These are phyloP conservation scores for Trametes versicolor DNA, from an alignment of 1,284 basidiomycete genomes.

Conservation along the genomic window DNA sequence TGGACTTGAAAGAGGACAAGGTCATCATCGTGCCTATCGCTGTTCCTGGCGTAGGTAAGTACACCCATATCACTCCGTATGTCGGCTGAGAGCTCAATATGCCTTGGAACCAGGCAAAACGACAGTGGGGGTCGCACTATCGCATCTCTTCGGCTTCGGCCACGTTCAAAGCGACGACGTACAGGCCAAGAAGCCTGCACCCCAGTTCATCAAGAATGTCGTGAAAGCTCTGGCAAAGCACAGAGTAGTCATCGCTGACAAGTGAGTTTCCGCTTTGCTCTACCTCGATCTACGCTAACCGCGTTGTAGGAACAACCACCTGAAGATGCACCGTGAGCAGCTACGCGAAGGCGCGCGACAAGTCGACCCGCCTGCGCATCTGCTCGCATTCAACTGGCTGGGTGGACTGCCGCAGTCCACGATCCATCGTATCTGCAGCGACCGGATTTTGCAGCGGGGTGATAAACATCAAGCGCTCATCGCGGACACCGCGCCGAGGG, in stretches of 20 bases:
- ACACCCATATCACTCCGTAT: no score
- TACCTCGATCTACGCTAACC: neutral
- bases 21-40: constrained; percentile 91
- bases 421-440: constrained; percentile 79
- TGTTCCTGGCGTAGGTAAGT: constrained; percentile 91
- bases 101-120: constrained; percentile 79
- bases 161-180: constrained; percentile 97
- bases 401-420: constrained; percentile 62
- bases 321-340: constrained; percentile 76
- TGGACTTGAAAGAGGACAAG: constrained; percentile 66
- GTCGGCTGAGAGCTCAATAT: neutral
- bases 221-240: constrained; percentile 65
- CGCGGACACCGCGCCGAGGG: constrained; percentile 59
- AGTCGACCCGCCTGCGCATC: constrained; percentile 62
- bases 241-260: constrained; percentile 90
- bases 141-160: constrained; percentile 82
- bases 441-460: constrained; percentile 80
- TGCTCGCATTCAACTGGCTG: constrained; percentile 86
- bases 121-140: constrained; percentile 81
- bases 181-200: constrained; percentile 79
- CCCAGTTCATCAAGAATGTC: constrained; percentile 84
- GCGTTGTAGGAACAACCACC: constrained; percentile 84
- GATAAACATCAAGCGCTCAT: constrained; percentile 86
- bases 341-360: constrained; percentile 65
- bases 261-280: constrained; percentile 55